phyloP scores from a whole-genome alignment of 768 basidiomycete genomes.

The Termitomyces sp. region DNA sequence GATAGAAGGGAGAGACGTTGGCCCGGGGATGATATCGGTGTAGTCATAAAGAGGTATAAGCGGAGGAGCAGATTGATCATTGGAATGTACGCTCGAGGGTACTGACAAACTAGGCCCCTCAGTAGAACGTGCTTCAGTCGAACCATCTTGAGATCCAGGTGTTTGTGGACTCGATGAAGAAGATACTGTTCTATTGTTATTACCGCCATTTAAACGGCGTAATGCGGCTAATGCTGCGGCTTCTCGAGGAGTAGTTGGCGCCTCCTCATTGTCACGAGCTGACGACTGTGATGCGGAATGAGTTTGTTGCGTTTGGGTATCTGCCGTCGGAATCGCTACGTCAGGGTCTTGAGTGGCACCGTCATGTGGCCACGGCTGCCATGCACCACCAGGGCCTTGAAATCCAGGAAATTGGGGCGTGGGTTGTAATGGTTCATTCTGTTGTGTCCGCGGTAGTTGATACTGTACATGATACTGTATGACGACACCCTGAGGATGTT shows the following conservation, averaged over 20 bases:
- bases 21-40: slow-evolving; percentile 2
- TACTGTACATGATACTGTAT: slow-evolving; percentile 65
- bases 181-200: slow-evolving; percentile 9
- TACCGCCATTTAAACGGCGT: slow-evolving; percentile 32
- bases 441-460: slow-evolving; percentile 33
- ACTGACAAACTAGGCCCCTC: background rate
- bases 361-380: slow-evolving; percentile 51
- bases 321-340: background rate
- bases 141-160: background rate
- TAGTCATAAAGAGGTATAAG: slow-evolving; percentile 29
- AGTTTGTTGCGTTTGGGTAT: slow-evolving; percentile 4
- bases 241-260: slow-evolving; percentile 20
- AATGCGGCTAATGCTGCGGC: slow-evolving; percentile 69
- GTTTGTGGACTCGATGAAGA: background rate
- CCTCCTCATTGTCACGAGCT: slow-evolving; percentile 5
- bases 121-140: background rate
- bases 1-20: background rate
- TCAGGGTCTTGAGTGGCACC: slow-evolving; percentile 1
- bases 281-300: background rate
- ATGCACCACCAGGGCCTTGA: slow-evolving; percentile 55
- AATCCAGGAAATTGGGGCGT: slow-evolving; percentile 59
- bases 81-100: slow-evolving; percentile 2
- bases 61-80: slow-evolving; percentile 16
- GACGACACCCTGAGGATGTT: slow-evolving; percentile 39
- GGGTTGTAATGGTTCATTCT: slow-evolving; percentile 28